Evolutionary conservation across 2,329 filamentous ascomycete genomes (phyloP), one percentile per base, ranked within the genome.

Genomic region (Aspergillus felis): DNA sequence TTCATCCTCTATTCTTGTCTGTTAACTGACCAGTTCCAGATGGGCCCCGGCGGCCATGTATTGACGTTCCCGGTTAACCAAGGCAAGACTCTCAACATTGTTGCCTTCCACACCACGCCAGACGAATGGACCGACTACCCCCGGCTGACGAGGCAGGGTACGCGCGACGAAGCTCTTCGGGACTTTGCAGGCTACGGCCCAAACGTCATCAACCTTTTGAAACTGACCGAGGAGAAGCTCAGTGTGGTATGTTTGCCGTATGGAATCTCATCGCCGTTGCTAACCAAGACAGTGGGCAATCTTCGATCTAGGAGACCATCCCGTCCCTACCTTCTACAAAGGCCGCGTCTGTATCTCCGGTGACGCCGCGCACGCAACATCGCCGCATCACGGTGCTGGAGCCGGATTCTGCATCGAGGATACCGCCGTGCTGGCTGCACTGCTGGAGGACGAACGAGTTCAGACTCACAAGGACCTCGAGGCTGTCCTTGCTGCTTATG

Each of bases 51-150:
- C 24, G 76, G 75, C 5, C 80, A 82, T 62, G 63, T 82, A 17
- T 69, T 82, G 25, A 79, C 77, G 0, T 82, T 80, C 59, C 79
- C 80, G 0, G 79, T 82, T 51, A 75, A 78, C 12, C 72, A 76
- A 24, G 78, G 79, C 9, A 74, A 71, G 20, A 74, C 75, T 0
- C 77, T 83, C 66, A 83, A 83, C 55, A 65, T 77, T 29, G 78
- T 77, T 9, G 77, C 76, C 2, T 78, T 78, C 62, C 62, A 64
- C 22, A 65, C 67, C 4, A 66, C 72, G 41, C 38, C 50, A 4
- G 68, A 73, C 44, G 66, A 55, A 4, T 65, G 64, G 63, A 53
- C 58, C 20, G 60, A 65, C 3, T 63, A 61, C n/a, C 63, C 63
- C 17, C 55, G 58, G 17, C 49, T 66, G 22, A 66, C 64, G 14